phyloP scores from a whole-genome alignment of 352 stramenopile genomes.

The Pythium aquatile region DNA sequence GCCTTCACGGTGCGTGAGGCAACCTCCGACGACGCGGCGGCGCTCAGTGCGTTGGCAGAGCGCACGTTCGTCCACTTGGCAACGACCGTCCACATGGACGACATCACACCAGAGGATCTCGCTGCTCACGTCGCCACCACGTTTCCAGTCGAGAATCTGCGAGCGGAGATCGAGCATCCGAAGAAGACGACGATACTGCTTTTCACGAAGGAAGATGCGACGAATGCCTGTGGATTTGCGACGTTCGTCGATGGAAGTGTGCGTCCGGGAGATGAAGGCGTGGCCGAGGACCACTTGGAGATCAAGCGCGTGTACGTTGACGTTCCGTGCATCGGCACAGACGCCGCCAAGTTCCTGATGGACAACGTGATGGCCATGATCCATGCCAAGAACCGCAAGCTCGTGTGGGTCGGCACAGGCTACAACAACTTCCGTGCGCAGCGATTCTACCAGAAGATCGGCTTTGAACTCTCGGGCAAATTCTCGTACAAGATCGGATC shows the following conservation, averaged over 20 bases:
- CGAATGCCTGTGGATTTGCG: slow-evolving; percentile 23
- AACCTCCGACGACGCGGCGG: slow-evolving; percentile 19
- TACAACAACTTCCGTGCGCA: slow-evolving; percentile 33
- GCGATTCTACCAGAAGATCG: slow-evolving; percentile 35
- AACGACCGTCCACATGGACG: neutral
- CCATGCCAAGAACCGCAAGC: slow-evolving; percentile 19
- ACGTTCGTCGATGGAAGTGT: slow-evolving; percentile 29
- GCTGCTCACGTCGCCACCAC: slow-evolving; percentile 9
- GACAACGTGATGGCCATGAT: slow-evolving; percentile 29
- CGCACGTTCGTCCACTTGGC: slow-evolving; percentile 33
- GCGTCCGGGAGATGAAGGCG: slow-evolving; percentile 25
- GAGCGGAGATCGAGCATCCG: slow-evolving; percentile 23
- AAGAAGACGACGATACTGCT: slow-evolving; percentile 28
- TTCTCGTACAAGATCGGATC: slow-evolving; percentile 26
- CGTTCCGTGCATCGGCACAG: slow-evolving; percentile 27
- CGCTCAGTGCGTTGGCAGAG: slow-evolving; percentile 26
- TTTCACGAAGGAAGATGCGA: slow-evolving; percentile 9
- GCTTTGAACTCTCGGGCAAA: slow-evolving; percentile 31
- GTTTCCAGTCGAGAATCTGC: slow-evolving; percentile 26
- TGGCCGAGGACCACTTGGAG: slow-evolving; percentile 25
- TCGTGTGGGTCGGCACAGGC: slow-evolving; percentile 34
- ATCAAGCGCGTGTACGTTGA: slow-evolving; percentile 38
- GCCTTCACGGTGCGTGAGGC: slow-evolving; percentile 16
- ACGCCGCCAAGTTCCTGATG: slow-evolving; percentile 29
- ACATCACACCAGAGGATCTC: slow-evolving; percentile 28